A percentile compares a stretch with the other conserved stretches of the same genome.
Conservation (phyloP, 2,329 filamentous ascomycete species). For the Ophiostoma sp. region DNA sequence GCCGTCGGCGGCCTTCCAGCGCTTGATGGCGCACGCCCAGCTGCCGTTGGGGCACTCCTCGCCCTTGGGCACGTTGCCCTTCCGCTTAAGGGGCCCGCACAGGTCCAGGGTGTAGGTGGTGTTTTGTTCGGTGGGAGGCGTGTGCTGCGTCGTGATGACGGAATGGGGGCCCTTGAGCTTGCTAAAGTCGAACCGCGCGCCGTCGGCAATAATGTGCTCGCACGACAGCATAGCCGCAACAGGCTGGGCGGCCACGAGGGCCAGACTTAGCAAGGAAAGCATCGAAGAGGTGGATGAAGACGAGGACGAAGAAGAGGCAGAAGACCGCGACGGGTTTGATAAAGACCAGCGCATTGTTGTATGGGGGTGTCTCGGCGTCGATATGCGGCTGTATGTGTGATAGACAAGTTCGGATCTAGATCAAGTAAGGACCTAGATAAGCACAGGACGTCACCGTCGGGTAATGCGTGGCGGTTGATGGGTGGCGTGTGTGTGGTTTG, state of each 20-base stretch:
- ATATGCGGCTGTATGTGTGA: neutral
- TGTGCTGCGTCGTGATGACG: conserved; percentile 55
- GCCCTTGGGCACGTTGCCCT: conserved; percentile 49
- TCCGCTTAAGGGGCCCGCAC: conserved; percentile 61
- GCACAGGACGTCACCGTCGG: neutral
- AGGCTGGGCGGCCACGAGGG: conserved; percentile 24
- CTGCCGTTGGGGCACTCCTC: conserved; percentile 65
- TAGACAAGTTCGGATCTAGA: neutral
- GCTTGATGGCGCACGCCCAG: conserved; percentile 69
- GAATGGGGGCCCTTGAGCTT: conserved; percentile 62
- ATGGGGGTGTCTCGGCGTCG: neutral
- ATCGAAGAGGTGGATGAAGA: neutral
- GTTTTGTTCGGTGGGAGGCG: conserved; percentile 55
- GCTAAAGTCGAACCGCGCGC: conserved; percentile 58
- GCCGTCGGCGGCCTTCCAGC: conserved; percentile 46
- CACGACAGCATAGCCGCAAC: conserved; percentile 53
- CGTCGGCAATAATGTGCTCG: conserved; percentile 54
- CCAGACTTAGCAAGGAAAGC: conserved; percentile 19
- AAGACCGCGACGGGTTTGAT: neutral
- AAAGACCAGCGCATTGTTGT: conserved; percentile 4
- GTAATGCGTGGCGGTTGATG: neutral
- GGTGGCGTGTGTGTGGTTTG: conserved; percentile 1
- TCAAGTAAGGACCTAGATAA: neutral
- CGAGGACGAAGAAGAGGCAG: neutral
- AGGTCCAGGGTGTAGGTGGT: conserved; percentile 79